phyloP scores from a whole-genome alignment of 2,329 filamentous ascomycete species.

The Beauveria sp. region DNA sequence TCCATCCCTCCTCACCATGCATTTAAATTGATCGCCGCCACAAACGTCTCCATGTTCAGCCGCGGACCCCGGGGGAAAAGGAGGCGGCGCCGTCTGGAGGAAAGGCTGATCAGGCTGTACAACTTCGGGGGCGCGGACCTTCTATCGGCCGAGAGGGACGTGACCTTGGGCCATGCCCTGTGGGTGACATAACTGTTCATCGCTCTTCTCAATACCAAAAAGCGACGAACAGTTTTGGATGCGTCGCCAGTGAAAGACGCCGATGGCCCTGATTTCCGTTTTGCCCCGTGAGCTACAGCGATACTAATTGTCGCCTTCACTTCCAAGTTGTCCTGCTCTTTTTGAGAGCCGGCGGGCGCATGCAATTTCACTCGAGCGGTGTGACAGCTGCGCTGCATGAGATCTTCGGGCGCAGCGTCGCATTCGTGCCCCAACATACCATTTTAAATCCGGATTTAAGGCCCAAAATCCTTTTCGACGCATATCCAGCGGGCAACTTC shows the following conservation, averaged over 20 bases:
- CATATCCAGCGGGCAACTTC: slow-evolving; percentile 9
- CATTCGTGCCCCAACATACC: neutral
- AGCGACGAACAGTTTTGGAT: too few relatives aligned
- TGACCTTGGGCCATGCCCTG: too few relatives aligned
- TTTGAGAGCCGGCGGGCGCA: neutral
- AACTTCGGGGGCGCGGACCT: neutral
- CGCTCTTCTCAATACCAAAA: too few relatives aligned
- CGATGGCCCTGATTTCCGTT: neutral
- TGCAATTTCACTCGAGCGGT: neutral
- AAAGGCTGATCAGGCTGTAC: neutral
- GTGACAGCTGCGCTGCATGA: neutral
- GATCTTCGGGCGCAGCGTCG: neutral
- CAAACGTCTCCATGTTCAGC: neutral
- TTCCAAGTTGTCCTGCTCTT: neutral
- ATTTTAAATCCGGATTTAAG: neutral
- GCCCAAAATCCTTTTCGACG: neutral
- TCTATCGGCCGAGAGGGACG: neutral
- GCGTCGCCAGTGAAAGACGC: neutral
- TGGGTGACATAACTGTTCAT: too few relatives aligned
- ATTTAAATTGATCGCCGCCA: neutral
- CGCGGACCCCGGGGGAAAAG: neutral
- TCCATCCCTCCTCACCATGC: neutral
- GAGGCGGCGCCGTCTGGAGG: neutral
- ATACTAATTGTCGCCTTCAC: neutral
- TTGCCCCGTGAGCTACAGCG: neutral